phyloP scores from a whole-genome alignment of 305 asterid species.

The Withania somnifera region DNA sequence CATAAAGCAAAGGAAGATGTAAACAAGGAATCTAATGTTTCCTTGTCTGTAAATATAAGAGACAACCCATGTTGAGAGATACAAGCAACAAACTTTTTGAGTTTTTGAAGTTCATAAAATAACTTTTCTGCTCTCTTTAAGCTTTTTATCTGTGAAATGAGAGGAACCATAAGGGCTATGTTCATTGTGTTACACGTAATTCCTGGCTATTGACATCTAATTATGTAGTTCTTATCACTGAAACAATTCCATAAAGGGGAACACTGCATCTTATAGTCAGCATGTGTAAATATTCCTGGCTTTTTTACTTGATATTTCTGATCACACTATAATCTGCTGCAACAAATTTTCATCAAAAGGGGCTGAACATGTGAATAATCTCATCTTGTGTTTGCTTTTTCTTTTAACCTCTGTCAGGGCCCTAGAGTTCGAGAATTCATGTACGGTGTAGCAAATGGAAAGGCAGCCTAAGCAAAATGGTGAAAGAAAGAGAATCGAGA shows the following conservation, averaged over 20 bases:
- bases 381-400: constrained; percentile 8
- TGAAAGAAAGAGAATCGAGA: constrained; percentile 14
- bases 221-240: not conserved
- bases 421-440: not conserved
- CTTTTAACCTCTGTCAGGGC: not conserved
- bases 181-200: not conserved
- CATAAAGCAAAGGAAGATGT: not conserved
- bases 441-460: not conserved
- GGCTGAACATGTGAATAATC: constrained; percentile 31
- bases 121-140: not conserved
- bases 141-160: not conserved
- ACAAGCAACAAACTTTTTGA: not conserved
- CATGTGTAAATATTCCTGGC: not conserved
- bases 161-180: not conserved
- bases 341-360: constrained; percentile 10
- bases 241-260: not conserved
- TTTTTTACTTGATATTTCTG: not conserved
- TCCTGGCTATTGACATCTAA: not conserved
- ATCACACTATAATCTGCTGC: not conserved
- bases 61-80: not conserved
- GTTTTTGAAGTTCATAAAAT: not conserved
- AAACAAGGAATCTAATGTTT: not conserved
- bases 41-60: not conserved
- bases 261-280: not conserved
- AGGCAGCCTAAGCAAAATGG: constrained; percentile 21